Evolutionary conservation across 305 asterid species (phyloP), one percentile per base, ranked within the genome.

Genomic region (Fraxinus floribunda): DNA sequence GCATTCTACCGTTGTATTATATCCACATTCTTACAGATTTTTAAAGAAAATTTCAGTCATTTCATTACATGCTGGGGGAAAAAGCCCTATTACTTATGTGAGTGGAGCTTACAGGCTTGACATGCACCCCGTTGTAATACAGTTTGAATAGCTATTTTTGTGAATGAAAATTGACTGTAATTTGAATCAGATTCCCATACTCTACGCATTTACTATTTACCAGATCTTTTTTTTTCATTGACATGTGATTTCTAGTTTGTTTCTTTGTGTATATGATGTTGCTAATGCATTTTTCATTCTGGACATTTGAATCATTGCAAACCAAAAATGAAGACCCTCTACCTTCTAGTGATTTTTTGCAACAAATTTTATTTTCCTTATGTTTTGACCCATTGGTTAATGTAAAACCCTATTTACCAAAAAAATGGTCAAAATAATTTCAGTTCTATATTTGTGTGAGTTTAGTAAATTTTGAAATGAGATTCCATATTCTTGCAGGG

Each of bases 401-500:
- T 52, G 22, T 52, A 52, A 52, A 15, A 22, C 22, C 5, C n/a
- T 52, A 52, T 16, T 52, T 16, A 5, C 22, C 20, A 16, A 52
- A 52, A 16, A 52, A 1, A 4, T 86, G 36, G 44, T 74, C 34
- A 22, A 81, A 75, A 55, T 79, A 1, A 74, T 60, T 84, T 38
- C 62, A 46, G 62, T 79, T 81, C 35, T 16, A 29, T 46, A 36
- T 38, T n/a, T 35, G 3, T 72, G 68, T 55, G 74, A 75, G 52
- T 73, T 78, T 73, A 72, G 78, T 49, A 41, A 46, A 71, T 82
- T 60, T 80, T 77, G 16, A 79, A 80, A 30, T 41, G 57, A 68
- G 66, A 60, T 60, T 73, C 44, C 1, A 68, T 9, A 24, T 62
- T 75, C 72, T 84, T 92, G 78, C 91, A 97, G 99, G 99, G 85